Evolutionary conservation across 2,329 filamentous ascomycete genomes (phyloP).

Genomic region (Hypoxylon sp.): DNA sequence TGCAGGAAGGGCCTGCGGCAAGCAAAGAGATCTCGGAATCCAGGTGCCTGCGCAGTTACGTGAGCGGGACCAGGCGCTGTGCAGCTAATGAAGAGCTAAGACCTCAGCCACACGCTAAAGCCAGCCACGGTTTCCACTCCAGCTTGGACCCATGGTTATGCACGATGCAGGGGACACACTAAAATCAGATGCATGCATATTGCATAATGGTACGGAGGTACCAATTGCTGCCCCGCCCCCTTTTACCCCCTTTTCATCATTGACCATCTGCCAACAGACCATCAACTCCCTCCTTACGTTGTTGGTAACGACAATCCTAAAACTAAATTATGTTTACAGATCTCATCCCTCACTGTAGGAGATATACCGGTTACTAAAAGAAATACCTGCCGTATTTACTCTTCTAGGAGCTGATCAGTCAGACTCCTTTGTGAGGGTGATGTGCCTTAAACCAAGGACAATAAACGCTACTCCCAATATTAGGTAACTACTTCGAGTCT

Average conservation of each 20-base stretch:
- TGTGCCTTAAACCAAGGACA: no score
- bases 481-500: background rate
- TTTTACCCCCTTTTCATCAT: no score
- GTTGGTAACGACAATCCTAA: background rate
- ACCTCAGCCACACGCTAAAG: conserved; percentile 15
- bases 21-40: conserved; percentile 28
- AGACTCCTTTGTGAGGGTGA: no score
- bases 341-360: no score
- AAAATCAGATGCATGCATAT: background rate
- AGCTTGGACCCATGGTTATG: background rate
- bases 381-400: no score
- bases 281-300: background rate
- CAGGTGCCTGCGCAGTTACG: conserved; percentile 38
- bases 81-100: conserved; percentile 15
- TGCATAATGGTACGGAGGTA: background rate
- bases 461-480: no score
- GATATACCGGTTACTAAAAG: no score
- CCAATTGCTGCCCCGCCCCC: background rate
- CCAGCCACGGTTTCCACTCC: background rate
- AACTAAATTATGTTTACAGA: no score
- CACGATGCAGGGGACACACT: background rate
- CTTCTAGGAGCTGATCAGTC: no score
- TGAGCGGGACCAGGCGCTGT: conserved; percentile 33
- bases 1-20: conserved; percentile 30
- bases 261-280: background rate